Base-by-base conservation (phyloP, 2,329 filamentous ascomycete species). In the Trichoderma polysporum region DNA sequence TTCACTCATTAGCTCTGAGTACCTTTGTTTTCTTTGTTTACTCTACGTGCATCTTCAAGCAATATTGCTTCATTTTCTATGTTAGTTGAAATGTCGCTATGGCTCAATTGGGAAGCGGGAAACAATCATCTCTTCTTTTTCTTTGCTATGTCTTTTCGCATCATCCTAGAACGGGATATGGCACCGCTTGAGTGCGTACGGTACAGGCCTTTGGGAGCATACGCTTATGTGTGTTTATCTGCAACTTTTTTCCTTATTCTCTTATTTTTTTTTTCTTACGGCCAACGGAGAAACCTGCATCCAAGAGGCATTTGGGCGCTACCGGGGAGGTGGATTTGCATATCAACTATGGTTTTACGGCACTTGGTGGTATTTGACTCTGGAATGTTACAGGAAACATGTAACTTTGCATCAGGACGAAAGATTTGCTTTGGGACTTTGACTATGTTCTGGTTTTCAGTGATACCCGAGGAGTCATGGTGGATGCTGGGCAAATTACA, bases 391-490 rank as follows among this genome's bases (percentile, higher is more conserved):
- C 41, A 68, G 68, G 22, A 19, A 69, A 73, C 73, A 68, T 75
- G 67, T 66, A 69, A 70, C 67, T 73, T 37, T 72, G 73, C 72
- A 70, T 73, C 70, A 71, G 68, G 70, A 70, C 69, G 65, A 70
- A 45, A 69, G 68, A 73, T 72, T 66, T 72, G 74, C 69, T 71
- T 74, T 70, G 70, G 70, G 73, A 70, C 71, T 61, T 35, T 73
- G 72, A 71, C 71, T 76, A 73, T 70, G 68, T 71, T 68, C 67
- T 73, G 72, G 69, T 71, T 75, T 75, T 74, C 71, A 76, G 41
- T 71, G 75, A 77, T 77, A 77, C 75, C 75, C 74, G 68, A 70
- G 68, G 56, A 71, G 68, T 72, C 71, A 73, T 68, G 69, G 67
- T 69, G 68, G 65, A 52, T 19, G 41, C 60, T 69, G 67, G 69